Evolutionary conservation across 805 yeast species (phyloP).

Genomic region (Jamesozyma jinghongensis): DNA sequence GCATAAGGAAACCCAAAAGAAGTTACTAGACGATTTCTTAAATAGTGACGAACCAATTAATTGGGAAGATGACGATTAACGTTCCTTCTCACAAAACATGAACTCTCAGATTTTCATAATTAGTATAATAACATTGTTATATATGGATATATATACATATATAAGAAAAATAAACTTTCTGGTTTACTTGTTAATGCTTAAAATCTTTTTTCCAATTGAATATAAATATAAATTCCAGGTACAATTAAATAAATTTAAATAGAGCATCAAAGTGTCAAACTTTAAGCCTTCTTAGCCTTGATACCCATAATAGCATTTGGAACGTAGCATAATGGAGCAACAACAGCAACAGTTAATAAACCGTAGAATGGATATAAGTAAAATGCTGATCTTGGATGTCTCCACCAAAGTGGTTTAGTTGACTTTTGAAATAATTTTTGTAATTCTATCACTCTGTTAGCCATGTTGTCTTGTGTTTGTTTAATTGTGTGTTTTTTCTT

Average conservation of each 20-base stretch:
- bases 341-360: constrained; percentile 56
- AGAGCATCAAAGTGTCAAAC: background rate
- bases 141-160: background rate
- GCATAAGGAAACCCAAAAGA: constrained; percentile 23
- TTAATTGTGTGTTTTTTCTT: too few species aligned
- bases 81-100: background rate
- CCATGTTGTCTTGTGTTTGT: constrained; percentile 20
- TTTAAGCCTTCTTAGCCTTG: constrained; percentile 35
- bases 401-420: constrained; percentile 49
- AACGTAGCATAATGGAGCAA: constrained; percentile 56
- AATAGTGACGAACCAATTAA: constrained; percentile 19
- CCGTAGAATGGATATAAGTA: constrained; percentile 74
- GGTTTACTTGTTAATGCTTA: background rate
- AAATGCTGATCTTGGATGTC: constrained; percentile 61
- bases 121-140: background rate
- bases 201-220: background rate
- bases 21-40: constrained; percentile 22
- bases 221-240: background rate
- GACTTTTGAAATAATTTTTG: constrained; percentile 53
- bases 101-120: background rate
- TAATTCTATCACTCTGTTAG: constrained; percentile 42
- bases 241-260: background rate
- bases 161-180: background rate
- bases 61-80: constrained; percentile 24
- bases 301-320: constrained; percentile 68